Percentiles rank a stretch among this genome's conserved stretches.
Evolutionary conservation across 148 eudicot genomes (phyloP).

Genomic region (Rhododendron ferrugineum): DNA sequence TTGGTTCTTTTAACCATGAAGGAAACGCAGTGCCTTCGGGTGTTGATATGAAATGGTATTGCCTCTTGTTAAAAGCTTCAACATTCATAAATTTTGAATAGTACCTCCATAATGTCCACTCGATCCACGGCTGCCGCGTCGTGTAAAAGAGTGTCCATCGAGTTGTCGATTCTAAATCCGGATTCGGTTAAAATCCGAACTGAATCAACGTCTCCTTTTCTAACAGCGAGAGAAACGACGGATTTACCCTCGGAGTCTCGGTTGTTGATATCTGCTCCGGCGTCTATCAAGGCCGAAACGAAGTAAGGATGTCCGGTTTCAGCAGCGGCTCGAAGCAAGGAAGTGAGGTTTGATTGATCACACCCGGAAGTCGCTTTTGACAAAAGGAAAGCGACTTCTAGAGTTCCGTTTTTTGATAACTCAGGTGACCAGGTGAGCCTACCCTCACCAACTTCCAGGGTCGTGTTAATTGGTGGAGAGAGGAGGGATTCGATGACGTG

Average conservation of each 20-base stretch:
- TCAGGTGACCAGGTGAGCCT: background rate
- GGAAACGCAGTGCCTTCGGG: too few species aligned
- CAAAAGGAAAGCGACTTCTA: constrained; percentile 22
- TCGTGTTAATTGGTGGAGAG: constrained; percentile 14
- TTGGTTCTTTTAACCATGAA: too few species aligned
- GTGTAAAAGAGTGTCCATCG: constrained; percentile 28
- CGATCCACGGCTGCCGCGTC: constrained; percentile 27
- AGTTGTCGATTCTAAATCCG: constrained; percentile 18
- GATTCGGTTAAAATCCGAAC: constrained; percentile 27
- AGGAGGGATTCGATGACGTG: constrained; percentile 33
- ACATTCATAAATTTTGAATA: background rate
- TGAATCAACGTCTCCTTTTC: constrained; percentile 24
- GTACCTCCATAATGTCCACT: constrained; percentile 26
- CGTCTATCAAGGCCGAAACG: constrained; percentile 26
- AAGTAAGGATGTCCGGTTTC: constrained; percentile 15
- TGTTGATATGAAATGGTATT: too few species aligned
- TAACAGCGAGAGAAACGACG: constrained; percentile 26
- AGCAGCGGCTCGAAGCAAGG: constrained; percentile 21
- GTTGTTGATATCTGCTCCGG: constrained; percentile 30
- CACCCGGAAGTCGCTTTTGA: constrained; percentile 29
- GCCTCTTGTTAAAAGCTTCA: too few species aligned
- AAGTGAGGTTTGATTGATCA: constrained; percentile 18
- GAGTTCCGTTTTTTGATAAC: background rate
- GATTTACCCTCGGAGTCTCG: constrained; percentile 14
- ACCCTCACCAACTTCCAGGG: background rate